phyloP scores from a whole-genome alignment of 177 flowering plant genomes.

The Tripterygium wilfordii region DNA sequence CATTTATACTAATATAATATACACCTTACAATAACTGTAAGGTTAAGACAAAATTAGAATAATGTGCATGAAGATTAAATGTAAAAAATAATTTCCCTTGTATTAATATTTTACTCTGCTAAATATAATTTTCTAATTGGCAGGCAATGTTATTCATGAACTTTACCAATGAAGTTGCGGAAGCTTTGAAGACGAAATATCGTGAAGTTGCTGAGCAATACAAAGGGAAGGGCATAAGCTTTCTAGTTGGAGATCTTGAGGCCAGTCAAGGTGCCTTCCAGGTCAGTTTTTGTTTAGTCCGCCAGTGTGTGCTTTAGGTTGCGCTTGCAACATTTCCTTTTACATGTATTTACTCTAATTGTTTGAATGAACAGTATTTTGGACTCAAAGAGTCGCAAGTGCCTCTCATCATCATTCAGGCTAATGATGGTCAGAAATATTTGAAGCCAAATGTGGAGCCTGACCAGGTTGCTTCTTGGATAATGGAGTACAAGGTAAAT shows the following conservation, averaged over 20 bases:
- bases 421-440: constrained; percentile 50
- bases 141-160: constrained; percentile 70
- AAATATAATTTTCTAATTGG: constrained; percentile 15
- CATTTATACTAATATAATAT: too few species aligned
- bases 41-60: too few species aligned
- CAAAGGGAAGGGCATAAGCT: constrained; percentile 49
- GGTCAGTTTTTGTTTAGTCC: constrained; percentile 33
- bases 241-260: constrained; percentile 69
- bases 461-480: constrained; percentile 71
- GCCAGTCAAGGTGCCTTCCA: constrained; percentile 62
- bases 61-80: too few species aligned
- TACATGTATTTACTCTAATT: neutral
- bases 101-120: too few species aligned
- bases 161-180: constrained; percentile 40
- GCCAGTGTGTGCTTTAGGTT: neutral
- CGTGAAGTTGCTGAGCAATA: constrained; percentile 52
- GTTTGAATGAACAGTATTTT: constrained; percentile 50
- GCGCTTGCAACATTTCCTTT: neutral
- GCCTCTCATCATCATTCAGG: constrained; percentile 70
- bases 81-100: too few species aligned
- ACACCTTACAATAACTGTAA: too few species aligned
- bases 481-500: constrained; percentile 74
- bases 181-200: constrained; percentile 43
- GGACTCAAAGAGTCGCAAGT: constrained; percentile 56
- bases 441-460: constrained; percentile 57